A percentile compares a stretch with the other conserved stretches of the same genome.
Conservation (phyloP, 192 early-diverging fungal species). For the Spinellus fusiger region DNA sequence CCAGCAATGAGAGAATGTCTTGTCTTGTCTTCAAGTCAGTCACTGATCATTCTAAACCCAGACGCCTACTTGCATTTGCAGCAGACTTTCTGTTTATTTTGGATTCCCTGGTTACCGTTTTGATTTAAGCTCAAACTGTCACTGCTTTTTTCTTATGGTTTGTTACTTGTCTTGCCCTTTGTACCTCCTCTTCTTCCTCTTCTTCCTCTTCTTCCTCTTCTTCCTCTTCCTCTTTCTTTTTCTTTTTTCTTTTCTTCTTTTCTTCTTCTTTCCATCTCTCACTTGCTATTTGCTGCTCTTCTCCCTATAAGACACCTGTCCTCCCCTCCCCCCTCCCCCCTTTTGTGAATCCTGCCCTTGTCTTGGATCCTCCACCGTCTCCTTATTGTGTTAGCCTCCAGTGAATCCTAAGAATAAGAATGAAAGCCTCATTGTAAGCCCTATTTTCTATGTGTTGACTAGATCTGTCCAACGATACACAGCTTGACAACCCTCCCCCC, state of each 20-base stretch:
- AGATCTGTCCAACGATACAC: slow-evolving; percentile 22
- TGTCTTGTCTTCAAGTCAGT: too few relatives aligned
- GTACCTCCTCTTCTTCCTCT: background rate
- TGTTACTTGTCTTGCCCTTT: slow-evolving; percentile 8
- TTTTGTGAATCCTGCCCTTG: background rate
- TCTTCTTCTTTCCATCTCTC: slow-evolving; percentile 1
- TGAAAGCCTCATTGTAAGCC: background rate
- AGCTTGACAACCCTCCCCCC: slow-evolving; percentile 5
- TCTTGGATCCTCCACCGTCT: background rate
- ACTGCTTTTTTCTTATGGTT: background rate
- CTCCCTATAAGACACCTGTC: background rate
- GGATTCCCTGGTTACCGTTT: background rate
- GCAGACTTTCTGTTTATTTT: slow-evolving; percentile 1
- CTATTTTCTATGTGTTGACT: background rate
- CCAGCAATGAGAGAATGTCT: too few relatives aligned
- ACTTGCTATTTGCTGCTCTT: background rate
- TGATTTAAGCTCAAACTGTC: background rate
- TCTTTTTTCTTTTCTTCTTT: background rate
- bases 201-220: background rate
- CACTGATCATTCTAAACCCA: too few relatives aligned
- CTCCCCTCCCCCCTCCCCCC: background rate
- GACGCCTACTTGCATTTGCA: too few relatives aligned
- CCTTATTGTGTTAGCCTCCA: background rate
- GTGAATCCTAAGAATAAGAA: background rate
- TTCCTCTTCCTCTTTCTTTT: slow-evolving; percentile 5